Conservation (phyloP, 179 eudicot species). For the Beta macrorhiza region DNA sequence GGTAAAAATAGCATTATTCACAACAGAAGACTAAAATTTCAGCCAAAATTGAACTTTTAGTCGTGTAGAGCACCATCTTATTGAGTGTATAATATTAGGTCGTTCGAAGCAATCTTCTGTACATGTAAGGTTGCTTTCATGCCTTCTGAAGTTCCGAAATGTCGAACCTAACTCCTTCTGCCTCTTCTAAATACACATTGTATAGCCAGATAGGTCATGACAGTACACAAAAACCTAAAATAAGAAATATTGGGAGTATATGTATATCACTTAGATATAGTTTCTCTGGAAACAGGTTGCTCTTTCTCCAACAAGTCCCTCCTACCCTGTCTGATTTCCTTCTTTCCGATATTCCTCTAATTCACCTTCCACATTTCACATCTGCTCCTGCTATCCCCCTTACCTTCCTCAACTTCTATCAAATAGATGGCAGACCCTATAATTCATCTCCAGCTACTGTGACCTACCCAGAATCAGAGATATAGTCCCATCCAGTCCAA, state of each 20-base stretch:
- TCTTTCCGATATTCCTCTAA: not conserved
- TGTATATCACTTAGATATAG: not conserved
- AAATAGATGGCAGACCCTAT: not conserved
- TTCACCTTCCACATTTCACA: not conserved
- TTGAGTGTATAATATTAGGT: no score
- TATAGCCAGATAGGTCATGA: not conserved
- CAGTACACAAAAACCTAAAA: not conserved
- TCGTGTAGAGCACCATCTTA: not conserved
- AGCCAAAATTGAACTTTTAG: conserved; percentile 1
- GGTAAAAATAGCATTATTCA: not conserved
- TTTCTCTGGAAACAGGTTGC: not conserved
- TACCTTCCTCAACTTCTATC: not conserved
- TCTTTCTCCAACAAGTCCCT: not conserved
- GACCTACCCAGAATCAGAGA: not conserved
- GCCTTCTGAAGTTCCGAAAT: not conserved
- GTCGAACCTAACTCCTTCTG: not conserved
- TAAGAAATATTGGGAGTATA: not conserved
- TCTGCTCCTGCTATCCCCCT: not conserved
- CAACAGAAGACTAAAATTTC: not conserved
- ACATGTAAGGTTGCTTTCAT: not conserved
- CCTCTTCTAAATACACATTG: not conserved
- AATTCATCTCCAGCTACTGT: not conserved
- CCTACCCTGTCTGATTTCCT: not conserved
- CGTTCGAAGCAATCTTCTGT: not conserved
- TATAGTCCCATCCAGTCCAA: not conserved